Evolutionary conservation across 352 stramenopile species (phyloP), one percentile per base, ranked within the genome.

Genomic region (Pelagophyceae sp.): DNA sequence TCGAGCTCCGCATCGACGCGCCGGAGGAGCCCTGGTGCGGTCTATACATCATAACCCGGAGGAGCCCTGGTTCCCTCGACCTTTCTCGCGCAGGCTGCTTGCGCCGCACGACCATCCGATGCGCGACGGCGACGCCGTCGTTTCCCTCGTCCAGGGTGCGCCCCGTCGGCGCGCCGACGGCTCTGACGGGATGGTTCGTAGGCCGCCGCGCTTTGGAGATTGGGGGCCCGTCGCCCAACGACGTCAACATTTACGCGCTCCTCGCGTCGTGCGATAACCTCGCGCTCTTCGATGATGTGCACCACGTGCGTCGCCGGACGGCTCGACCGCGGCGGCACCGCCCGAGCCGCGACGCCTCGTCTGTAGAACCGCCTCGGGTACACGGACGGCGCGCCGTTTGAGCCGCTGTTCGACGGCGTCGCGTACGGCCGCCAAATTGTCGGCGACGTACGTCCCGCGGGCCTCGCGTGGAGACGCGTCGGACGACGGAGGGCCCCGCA

Each of bases 251-350:
- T 37, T 74, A 74, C 38, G 33, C 3, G 35, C 67, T 74, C 33
- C 2, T 74, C 17, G 67, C 33, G 67, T 31, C 35, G 23, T 74
- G 67, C 37, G 67, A 74, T 37, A 74, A 74, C 67, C 35, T 74
- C 17, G 67, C 67, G 23, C 33, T 31, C 35, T 74, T 74, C 38
- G 33, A 6, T 17, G 67, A 74, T n/a, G 35, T 3, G 2, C 1
- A 15, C 2, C 67, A 74, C 38, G 45, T 23, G 45, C 11, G 45
- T 54, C 23, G n/a, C n/a, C n/a, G n/a, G n/a, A n/a, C n/a, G n/a
- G n/a, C n/a, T n/a, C n/a, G n/a, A n/a, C n/a, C n/a, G n/a, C n/a
- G n/a, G n/a, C n/a, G n/a, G n/a, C n/a, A n/a, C n/a, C n/a, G n/a
- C n/a, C n/a, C n/a, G n/a, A n/a, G n/a, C n/a, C n/a, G n/a, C n/a